A percentile compares a stretch with the other conserved stretches of the same genome.
Evolutionary conservation across 768 basidiomycete species (phyloP).

Genomic region (Cytidiella melzeri): DNA sequence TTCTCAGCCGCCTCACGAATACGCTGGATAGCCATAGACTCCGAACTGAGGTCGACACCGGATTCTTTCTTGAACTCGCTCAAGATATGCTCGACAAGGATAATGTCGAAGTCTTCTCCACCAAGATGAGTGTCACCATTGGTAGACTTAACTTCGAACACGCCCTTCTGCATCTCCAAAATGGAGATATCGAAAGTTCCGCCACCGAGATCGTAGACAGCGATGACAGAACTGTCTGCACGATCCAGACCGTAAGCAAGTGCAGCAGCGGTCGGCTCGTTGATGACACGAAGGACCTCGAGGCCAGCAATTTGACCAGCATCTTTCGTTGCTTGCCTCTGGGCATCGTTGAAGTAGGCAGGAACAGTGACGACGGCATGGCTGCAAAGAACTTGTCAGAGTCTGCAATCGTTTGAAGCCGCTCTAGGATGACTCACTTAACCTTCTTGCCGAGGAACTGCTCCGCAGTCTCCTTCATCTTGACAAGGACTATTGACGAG

Average conservation of each 20-base stretch:
- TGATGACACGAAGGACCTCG: constrained; percentile 96
- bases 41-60: constrained; percentile 73
- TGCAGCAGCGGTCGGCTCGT: constrained; percentile 97
- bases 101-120: constrained; percentile 94
- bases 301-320: constrained; percentile 97
- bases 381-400: no score
- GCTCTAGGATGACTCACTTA: constrained; percentile 67
- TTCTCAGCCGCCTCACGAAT: constrained; percentile 99
- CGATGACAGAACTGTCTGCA: constrained; percentile 75
- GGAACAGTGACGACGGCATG: constrained; percentile 94
- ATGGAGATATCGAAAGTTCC: constrained; percentile 99
- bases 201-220: constrained; percentile 97
- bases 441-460: constrained; percentile 89
- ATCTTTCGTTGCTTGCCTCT: constrained; percentile 97
- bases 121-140: constrained; percentile 98
- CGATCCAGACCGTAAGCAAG: constrained; percentile 97
- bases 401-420: no score
- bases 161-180: constrained; percentile 98
- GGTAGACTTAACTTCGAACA: constrained; percentile 99
- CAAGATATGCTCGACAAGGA: constrained; percentile 80
- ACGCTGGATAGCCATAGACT: constrained; percentile 97
- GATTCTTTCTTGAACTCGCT: constrained; percentile 92
- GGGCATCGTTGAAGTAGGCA: constrained; percentile 99
- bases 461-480: constrained; percentile 96
- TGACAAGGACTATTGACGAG: constrained; percentile 81